Conservation (phyloP, 768 basidiomycete species). For the Russula sp. region DNA sequence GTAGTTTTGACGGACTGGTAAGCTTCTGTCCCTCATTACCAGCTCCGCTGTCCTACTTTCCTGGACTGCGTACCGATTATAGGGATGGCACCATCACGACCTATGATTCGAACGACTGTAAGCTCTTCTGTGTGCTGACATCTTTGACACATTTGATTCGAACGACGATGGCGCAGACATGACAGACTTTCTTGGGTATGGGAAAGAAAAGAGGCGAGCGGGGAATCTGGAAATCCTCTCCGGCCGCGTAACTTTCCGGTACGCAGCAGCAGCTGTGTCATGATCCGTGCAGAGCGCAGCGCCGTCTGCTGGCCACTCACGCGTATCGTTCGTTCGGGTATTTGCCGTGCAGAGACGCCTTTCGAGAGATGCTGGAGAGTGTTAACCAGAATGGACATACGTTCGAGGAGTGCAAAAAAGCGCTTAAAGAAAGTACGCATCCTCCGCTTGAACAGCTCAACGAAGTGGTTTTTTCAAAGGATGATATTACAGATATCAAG, state of each 20-base stretch:
- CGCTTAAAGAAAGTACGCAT: conserved; percentile 65
- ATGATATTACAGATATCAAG: conserved; percentile 58
- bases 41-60: not conserved
- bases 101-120: conserved; percentile 90
- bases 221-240: conserved; percentile 71
- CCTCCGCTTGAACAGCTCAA: conserved; percentile 8
- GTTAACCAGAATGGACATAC: conserved; percentile 69
- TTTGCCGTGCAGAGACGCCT: conserved; percentile 63
- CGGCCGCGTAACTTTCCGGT: conserved; percentile 70
- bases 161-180: conserved; percentile 50
- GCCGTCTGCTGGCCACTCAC: conserved; percentile 2
- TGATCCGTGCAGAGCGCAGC: not conserved
- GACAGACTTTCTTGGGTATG: conserved; percentile 90
- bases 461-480: not conserved
- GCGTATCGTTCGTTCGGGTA: not conserved
- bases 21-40: conserved; percentile 35
- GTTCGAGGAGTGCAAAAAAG: conserved; percentile 82
- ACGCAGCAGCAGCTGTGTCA: conserved; percentile 18
- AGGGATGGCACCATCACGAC: conserved; percentile 96
- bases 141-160: not conserved
- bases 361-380: conserved; percentile 81
- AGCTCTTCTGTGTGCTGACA: conserved; percentile 31
- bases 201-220: conserved; percentile 64
- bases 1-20: conserved; percentile 91
- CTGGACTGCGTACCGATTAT: not conserved